Conservation (phyloP, 2,329 filamentous ascomycete species). For the Emergomyces orientalis region DNA sequence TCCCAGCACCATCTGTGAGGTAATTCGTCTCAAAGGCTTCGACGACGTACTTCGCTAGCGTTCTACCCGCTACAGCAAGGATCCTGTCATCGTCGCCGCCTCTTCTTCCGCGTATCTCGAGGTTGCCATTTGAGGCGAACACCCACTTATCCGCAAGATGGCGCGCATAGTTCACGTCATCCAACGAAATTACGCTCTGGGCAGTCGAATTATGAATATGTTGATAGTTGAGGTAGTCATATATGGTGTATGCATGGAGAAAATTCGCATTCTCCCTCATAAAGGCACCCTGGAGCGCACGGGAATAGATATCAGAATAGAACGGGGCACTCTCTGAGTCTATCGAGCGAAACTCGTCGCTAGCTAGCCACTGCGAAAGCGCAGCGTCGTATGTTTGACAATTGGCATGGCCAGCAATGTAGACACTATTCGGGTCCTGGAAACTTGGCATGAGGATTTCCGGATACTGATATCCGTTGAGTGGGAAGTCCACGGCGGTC, state of each 20-base stretch:
- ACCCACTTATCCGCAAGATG: constrained; percentile 43
- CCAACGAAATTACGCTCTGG: constrained; percentile 22
- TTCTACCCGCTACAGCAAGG: constrained; percentile 36
- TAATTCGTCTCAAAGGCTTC: constrained; percentile 33
- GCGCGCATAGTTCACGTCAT: constrained; percentile 31
- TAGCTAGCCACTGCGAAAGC: constrained; percentile 34
- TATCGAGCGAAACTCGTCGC: constrained; percentile 34
- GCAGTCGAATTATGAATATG: constrained; percentile 43
- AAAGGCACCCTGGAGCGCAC: constrained; percentile 38
- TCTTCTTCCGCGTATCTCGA: constrained; percentile 22
- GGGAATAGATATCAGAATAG: constrained; percentile 39
- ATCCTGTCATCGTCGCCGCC: constrained; percentile 22
- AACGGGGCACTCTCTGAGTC: constrained; percentile 32
- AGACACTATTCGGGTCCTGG: constrained; percentile 44
- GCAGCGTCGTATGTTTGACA: constrained; percentile 34
- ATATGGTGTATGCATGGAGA: constrained; percentile 45
- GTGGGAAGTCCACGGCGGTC: constrained; percentile 37
- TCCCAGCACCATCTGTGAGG: constrained; percentile 26
- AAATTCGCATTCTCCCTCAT: constrained; percentile 37
- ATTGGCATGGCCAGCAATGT: constrained; percentile 40
- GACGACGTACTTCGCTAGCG: constrained; percentile 33
- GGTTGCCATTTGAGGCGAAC: constrained; percentile 41
- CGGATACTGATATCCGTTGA: constrained; percentile 51
- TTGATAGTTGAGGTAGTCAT: constrained; percentile 48
- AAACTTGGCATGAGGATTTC: constrained; percentile 37